These are phyloP conservation scores for Pistacia vera DNA, from an alignment of 345 rosid species.

Conservation along the genomic window DNA sequence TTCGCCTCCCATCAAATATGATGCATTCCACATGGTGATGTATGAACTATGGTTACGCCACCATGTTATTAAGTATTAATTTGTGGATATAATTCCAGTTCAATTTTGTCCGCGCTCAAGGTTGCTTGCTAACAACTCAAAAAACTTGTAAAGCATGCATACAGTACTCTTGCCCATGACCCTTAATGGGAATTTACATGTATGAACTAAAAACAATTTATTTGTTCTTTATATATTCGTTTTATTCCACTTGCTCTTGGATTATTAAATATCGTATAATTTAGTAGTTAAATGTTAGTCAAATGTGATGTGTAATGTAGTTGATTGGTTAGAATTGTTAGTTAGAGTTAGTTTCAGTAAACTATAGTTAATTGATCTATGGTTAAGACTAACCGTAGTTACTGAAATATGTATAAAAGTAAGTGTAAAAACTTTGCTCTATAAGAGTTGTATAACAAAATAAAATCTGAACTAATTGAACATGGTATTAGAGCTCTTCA, in stretches of 20 bases:
- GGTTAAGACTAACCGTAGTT: too few species aligned
- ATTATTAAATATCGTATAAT: too few species aligned
- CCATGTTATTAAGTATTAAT: slow-evolving; percentile 80
- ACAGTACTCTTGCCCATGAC: not conserved
- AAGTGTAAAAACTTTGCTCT: too few species aligned
- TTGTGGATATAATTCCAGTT: not conserved
- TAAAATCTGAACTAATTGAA: too few species aligned
- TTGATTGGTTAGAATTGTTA: too few species aligned
- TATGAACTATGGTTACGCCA: slow-evolving; percentile 94
- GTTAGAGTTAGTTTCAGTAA: too few species aligned
- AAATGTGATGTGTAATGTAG: too few species aligned
- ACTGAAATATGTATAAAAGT: too few species aligned
- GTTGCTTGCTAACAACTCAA: slow-evolving; percentile 11
- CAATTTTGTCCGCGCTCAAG: not conserved
- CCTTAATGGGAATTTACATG: slow-evolving; percentile 8
- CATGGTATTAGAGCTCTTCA: too few species aligned
- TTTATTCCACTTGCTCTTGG: not conserved
- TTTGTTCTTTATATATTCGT: slow-evolving; percentile 13
- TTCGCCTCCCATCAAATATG: slow-evolving; percentile 69
- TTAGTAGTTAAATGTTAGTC: too few species aligned
- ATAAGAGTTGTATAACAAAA: too few species aligned
- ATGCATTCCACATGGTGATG: slow-evolving; percentile 97
- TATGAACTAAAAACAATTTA: slow-evolving; percentile 9
- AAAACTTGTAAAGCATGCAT: slow-evolving; percentile 22
- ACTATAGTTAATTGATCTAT: too few species aligned